Percentiles rank a stretch among this genome's conserved stretches.
Conservation (phyloP, 2,329 filamentous ascomycete species). For the Cercospora nicotianae region DNA sequence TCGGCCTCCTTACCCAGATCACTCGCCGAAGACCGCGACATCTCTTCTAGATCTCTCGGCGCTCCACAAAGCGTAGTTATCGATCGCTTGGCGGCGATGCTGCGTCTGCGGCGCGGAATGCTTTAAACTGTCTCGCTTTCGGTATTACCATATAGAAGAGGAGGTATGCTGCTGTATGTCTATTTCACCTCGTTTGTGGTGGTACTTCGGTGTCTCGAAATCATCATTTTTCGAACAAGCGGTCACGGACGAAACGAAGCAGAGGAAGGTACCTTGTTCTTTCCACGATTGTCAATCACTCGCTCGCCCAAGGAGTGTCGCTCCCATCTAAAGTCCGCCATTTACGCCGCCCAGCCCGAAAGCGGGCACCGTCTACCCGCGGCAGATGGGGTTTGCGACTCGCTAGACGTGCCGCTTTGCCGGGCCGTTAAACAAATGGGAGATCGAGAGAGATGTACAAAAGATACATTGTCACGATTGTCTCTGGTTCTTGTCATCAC, state of each 20-base stretch:
- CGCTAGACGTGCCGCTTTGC: not conserved
- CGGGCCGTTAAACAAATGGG: not conserved
- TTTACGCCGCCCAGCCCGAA: not conserved
- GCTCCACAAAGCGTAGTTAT: not conserved
- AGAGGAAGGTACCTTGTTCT: not conserved
- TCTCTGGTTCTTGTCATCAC: not conserved
- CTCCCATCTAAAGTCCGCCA: constrained; percentile 4
- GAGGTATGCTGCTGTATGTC: not conserved
- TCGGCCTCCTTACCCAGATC: constrained; percentile 6
- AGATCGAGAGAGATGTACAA: not conserved
- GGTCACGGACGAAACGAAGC: not conserved
- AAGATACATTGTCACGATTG: not conserved
- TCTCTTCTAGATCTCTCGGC: not conserved
- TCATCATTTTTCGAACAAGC: not conserved
- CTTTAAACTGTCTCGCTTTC: not conserved
- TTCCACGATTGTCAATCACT: not conserved
- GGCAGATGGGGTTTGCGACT: not conserved
- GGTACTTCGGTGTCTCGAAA: not conserved
- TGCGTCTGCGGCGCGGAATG: not conserved
- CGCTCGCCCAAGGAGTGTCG: not conserved
- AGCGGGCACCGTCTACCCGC: constrained; percentile 4
- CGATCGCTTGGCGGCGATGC: not conserved
- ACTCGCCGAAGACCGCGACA: constrained; percentile 10
- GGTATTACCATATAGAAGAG: not conserved
- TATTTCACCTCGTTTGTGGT: not conserved